Base-by-base conservation (phyloP, 345 rosid species). In the Toxicodendron radicans region DNA sequence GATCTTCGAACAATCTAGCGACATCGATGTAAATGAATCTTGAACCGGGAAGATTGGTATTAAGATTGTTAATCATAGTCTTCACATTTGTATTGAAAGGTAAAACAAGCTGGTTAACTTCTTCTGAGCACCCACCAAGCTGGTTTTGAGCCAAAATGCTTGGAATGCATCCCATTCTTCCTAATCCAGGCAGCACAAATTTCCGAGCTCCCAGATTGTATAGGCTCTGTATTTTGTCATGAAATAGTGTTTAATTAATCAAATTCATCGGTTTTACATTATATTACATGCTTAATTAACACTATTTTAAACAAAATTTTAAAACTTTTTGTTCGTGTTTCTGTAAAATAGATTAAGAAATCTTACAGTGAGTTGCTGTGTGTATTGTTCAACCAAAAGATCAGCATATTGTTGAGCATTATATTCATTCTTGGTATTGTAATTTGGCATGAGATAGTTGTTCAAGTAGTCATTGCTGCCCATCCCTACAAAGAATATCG, bases 401-500 rank as follows among this genome's bases (percentile, higher is more conserved):
- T 88, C 84, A 2, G 97, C 96, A 62, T 58, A 95, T 69, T 95
- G 98, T 20, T 79, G 93, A 6, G 80, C 89, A 64, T 93, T 84
- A 78, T 82, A 95, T 62, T 88, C 93, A 65, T 83, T 91, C 53
- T 79, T 64, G 7, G 99, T 93, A 9, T 84, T 87, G 66, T 86
- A 95, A 80, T 95, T 93, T 13, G 99, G 98, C 99, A 95, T 91
- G 69, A 95, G 93, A 76, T 91, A 95, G 72, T 91, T 95, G 81
- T 95, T 90, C 65, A 93, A 89, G 79, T 95, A 95, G 83, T 95
- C 99, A 77, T 95, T 95, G 85, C 98, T 95, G 67, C 98, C 97
- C 98, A 95, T 91, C 63, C 99, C 98, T 0, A 93, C 85, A 75
- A 93, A 93, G 82, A 91, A 95, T 38, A 95, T 70, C 83, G 95